Conservation (phyloP, 768 basidiomycete genomes). For the Calocybe gangraenosa region DNA sequence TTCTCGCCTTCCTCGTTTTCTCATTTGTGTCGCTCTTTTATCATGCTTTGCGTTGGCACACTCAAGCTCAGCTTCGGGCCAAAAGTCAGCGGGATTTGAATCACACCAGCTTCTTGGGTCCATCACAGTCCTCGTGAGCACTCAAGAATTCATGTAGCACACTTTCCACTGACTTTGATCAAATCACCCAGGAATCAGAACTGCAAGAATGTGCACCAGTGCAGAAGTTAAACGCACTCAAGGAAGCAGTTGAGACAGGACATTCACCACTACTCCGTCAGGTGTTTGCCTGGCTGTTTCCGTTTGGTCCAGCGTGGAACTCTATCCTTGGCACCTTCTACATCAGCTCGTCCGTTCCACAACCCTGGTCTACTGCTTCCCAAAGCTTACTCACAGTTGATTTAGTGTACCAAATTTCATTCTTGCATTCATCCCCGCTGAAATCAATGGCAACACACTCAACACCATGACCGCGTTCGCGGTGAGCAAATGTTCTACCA, state of each 20-base stretch:
- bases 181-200: constrained; percentile 31
- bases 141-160: not conserved
- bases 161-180: not conserved
- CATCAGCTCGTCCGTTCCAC: constrained; percentile 88
- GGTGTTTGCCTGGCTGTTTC: constrained; percentile 79
- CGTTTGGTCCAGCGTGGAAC: constrained; percentile 89
- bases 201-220: constrained; percentile 37
- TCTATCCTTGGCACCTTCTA: constrained; percentile 91
- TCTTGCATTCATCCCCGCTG: constrained; percentile 87
- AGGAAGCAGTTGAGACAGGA: constrained; percentile 53
- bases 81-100: not conserved
- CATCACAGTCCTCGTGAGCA: constrained; percentile 16
- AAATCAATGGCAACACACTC: constrained; percentile 79
- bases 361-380: constrained; percentile 1
- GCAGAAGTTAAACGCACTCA: constrained; percentile 51
- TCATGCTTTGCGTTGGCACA: constrained; percentile 20
- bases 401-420: constrained; percentile 89
- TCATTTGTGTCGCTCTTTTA: constrained; percentile 42
- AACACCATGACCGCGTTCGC: constrained; percentile 96
- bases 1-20: constrained; percentile 19
- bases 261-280: constrained; percentile 76
- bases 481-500: constrained; percentile 36
- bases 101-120: not conserved
- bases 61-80: not conserved
- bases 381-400: constrained; percentile 14